Conservation (phyloP, 306 rosid species). For the Canavalia ensiformis region DNA sequence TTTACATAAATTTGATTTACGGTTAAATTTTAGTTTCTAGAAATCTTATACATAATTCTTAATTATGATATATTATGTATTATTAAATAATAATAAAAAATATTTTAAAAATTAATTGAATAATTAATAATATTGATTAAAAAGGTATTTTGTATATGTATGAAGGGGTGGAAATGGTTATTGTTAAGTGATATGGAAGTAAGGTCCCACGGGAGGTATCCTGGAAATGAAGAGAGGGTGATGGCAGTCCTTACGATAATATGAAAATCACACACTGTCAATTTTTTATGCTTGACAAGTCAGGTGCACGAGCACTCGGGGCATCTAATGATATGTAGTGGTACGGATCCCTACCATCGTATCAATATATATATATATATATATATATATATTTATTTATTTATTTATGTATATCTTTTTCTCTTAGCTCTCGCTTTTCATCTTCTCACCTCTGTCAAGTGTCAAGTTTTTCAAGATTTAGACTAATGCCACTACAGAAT, state of each 20-base stretch:
- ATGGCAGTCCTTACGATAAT: neutral
- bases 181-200: neutral
- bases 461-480: neutral
- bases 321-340: constrained; percentile 49
- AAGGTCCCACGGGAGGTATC: constrained; percentile 14
- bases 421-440: neutral
- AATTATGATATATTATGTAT: too few species aligned
- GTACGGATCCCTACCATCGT: constrained; percentile 52
- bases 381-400: too few species aligned
- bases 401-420: too few species aligned
- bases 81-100: too few species aligned
- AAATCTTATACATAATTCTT: too few species aligned
- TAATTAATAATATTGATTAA: too few species aligned
- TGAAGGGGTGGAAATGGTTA: too few species aligned
- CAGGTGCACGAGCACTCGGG: constrained; percentile 57
- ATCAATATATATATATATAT: neutral
- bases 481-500: too few species aligned
- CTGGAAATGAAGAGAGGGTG: constrained; percentile 33
- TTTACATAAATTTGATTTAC: too few species aligned
- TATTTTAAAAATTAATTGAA: too few species aligned
- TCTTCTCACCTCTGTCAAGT: constrained; percentile 7
- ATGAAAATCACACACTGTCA: constrained; percentile 33
- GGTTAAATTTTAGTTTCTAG: too few species aligned
- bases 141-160: too few species aligned
- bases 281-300: constrained; percentile 51